Evolutionary conservation across 371 early-diverging fungal genomes (phyloP).

Genomic region (Quaeritorhiza haematococci): DNA sequence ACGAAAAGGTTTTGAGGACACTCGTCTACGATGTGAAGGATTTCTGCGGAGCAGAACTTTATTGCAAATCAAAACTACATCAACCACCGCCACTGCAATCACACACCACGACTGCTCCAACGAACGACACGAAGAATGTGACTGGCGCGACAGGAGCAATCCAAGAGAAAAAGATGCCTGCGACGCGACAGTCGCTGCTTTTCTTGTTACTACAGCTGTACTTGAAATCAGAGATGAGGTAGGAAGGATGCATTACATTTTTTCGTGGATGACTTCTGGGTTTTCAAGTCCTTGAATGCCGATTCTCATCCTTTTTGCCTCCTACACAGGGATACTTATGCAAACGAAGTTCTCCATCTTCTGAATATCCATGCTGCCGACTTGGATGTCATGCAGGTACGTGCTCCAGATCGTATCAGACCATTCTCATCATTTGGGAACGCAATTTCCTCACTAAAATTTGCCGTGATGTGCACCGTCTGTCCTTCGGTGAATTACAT

Average conservation of each 20-base stretch:
- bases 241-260: slow-evolving; percentile 11
- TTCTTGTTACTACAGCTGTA: slow-evolving; percentile 39
- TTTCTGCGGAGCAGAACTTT: slow-evolving; percentile 56
- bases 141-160: neutral
- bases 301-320: slow-evolving; percentile 9
- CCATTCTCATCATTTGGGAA: neutral
- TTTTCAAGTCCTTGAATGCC: neutral
- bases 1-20: slow-evolving; percentile 48
- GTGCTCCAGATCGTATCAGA: neutral
- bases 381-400: slow-evolving; percentile 49
- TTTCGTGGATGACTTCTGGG: neutral
- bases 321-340: slow-evolving; percentile 23
- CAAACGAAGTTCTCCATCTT: slow-evolving; percentile 48
- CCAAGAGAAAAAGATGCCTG: neutral
- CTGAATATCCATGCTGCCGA: slow-evolving; percentile 59
- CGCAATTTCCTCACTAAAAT: neutral
- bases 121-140: slow-evolving; percentile 36
- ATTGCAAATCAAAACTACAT: slow-evolving; percentile 11
- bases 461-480: neutral
- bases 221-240: slow-evolving; percentile 12
- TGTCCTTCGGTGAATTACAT: slow-evolving; percentile 2
- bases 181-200: neutral
- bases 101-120: slow-evolving; percentile 8
- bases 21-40: slow-evolving; percentile 54
- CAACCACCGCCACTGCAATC: slow-evolving; percentile 2